Base-by-base conservation (phyloP, 2,329 filamentous ascomycete genomes). In the Fonsecaea nubica region DNA sequence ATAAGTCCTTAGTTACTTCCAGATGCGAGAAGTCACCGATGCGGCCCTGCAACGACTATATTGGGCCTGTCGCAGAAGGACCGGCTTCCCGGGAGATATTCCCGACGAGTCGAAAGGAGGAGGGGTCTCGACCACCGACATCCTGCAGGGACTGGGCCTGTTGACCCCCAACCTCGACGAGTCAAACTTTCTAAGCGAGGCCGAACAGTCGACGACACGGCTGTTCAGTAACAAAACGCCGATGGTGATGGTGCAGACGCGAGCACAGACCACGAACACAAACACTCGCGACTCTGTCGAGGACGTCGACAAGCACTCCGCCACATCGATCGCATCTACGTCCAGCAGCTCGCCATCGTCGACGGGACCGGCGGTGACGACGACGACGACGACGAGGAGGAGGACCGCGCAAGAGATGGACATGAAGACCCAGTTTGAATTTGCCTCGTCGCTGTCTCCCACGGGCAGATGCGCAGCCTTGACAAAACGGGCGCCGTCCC, bases 11-110 rank as follows among this genome's bases (percentile, higher is more conserved):
- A 69, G 65, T 52, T 67, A 64, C 54, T 62, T 33, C 15, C 61
- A 64, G 25, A 67, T 69, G 64, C 64, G 61, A 42, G 62, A 64
- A 21, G 57, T 65, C 9, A 62, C 54, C 6, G 67, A 69, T 12
- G 40, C 58, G 5, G 67, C 67, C 40, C 36, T 69, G 5, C 67
- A 69, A 33, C 53, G 30, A 12, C 48, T 69, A 4, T 69, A 65
- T 40, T 64, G 64, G 61, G 67, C 67, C 25, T 65, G 61, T 56
- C 62, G 58, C 35, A 30, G 38, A 18, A 52, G 42, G 12, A 58
- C 45, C 3, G 62, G 58, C 8, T 69, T 69, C 50, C 67, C 67
- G 10, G 67, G 67, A 25, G 21, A 54, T 10, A 52, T 65, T 13
- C 65, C 57, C 2, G 56, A 64, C 56, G 64, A 69, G 38, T 62